Evolutionary conservation across 2,329 filamentous ascomycete genomes (phyloP).

Genomic region (Xylaria sp.): DNA sequence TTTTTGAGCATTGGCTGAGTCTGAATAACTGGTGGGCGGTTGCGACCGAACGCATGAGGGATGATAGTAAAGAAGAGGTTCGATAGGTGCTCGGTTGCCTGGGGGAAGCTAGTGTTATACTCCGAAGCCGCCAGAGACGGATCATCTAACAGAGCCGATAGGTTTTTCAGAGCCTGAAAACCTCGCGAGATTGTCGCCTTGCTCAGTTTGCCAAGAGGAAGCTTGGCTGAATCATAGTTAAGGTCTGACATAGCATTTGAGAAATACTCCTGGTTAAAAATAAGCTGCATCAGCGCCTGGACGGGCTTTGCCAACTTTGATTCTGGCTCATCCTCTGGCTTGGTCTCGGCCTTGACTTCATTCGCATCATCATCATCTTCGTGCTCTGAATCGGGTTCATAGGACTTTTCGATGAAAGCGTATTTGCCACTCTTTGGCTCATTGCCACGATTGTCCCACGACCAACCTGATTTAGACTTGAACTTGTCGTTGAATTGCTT

Average conservation of each 20-base stretch:
- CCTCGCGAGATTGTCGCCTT: slow-evolving; percentile 80
- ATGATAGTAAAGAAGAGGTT: slow-evolving; percentile 86
- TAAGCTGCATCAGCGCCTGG: slow-evolving; percentile 79
- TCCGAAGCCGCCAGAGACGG: slow-evolving; percentile 57
- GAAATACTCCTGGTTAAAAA: slow-evolving; percentile 84
- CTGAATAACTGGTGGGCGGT: slow-evolving; percentile 75
- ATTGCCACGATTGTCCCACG: slow-evolving; percentile 64
- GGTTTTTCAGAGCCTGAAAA: slow-evolving; percentile 80
- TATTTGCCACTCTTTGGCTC: slow-evolving; percentile 76
- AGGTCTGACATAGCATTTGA: slow-evolving; percentile 71
- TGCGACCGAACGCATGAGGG: slow-evolving; percentile 79
- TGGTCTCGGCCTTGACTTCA: slow-evolving; percentile 39
- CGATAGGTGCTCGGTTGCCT: slow-evolving; percentile 71
- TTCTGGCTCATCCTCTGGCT: slow-evolving; percentile 41
- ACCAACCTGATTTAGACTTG: slow-evolving; percentile 68
- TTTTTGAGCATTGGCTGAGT: slow-evolving; percentile 69
- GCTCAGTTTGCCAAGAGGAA: slow-evolving; percentile 86
- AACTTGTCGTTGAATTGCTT: slow-evolving; percentile 70
- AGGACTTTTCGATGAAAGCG: slow-evolving; percentile 82
- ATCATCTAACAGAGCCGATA: slow-evolving; percentile 73
- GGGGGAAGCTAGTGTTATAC: slow-evolving; percentile 53
- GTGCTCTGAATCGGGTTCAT: slow-evolving; percentile 70
- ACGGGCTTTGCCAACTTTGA: slow-evolving; percentile 57
- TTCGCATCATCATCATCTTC: slow-evolving; percentile 47
- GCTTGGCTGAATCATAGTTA: slow-evolving; percentile 79